phyloP scores from a whole-genome alignment of 2,329 filamentous ascomycete species.

The Madurella mycetomatis region DNA sequence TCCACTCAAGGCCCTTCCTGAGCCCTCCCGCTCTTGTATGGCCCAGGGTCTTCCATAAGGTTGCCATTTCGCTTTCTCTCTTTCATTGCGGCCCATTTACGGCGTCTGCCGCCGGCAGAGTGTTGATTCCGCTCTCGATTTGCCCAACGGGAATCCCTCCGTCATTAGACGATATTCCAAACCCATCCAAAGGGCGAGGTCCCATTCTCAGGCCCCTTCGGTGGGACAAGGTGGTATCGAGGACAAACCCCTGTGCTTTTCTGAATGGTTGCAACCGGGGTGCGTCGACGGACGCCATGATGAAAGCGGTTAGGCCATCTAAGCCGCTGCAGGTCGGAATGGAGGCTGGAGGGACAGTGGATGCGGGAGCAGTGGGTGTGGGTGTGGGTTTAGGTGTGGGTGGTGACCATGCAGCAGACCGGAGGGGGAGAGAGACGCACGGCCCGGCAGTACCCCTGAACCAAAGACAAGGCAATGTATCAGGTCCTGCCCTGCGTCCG shows the following conservation, averaged over 20 bases:
- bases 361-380: constrained; percentile 15
- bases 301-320: constrained; percentile 33
- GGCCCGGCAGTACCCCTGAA: constrained; percentile 25
- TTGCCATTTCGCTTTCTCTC: constrained; percentile 15
- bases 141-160: constrained; percentile 17
- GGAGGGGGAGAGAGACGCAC: constrained; percentile 24
- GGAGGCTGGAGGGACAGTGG: constrained; percentile 18
- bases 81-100: not conserved
- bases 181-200: constrained; percentile 13
- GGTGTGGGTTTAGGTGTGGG: not conserved
- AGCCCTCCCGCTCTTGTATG: constrained; percentile 17
- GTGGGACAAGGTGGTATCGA: constrained; percentile 10
- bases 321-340: constrained; percentile 24
- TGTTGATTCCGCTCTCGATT: constrained; percentile 20
- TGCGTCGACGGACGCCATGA: constrained; percentile 29
- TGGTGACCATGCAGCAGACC: constrained; percentile 18
- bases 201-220: not conserved
- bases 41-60: constrained; percentile 16
- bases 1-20: constrained; percentile 11
- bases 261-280: constrained; percentile 16
- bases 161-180: constrained; percentile 26
- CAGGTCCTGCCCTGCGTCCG: constrained; percentile 32
- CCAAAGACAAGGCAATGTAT: constrained; percentile 32
- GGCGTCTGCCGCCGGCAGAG: constrained; percentile 11
- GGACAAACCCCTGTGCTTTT: constrained; percentile 10